Conservation (phyloP, 208 protist species). For the Trypanosoma melophagium region DNA sequence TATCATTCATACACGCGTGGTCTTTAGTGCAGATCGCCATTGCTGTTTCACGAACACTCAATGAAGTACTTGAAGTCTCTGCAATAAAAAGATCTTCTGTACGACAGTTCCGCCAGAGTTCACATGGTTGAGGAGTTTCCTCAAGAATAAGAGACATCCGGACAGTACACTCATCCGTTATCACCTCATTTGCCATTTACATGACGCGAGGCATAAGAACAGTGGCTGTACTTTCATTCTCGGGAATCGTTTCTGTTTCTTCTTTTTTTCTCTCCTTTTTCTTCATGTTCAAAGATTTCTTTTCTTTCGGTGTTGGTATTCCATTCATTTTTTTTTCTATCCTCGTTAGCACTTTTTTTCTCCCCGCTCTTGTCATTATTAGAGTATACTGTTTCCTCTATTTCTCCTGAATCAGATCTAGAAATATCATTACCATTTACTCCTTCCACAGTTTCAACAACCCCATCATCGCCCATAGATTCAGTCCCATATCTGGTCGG, state of each 20-base stretch:
- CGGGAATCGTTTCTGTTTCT: not conserved
- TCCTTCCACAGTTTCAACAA: no score
- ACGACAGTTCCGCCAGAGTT: slow-evolving; percentile 1
- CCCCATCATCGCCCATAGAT: no score
- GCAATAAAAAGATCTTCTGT: not conserved
- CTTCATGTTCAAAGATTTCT: not conserved
- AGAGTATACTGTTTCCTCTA: not conserved
- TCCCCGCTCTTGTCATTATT: not conserved
- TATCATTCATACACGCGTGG: no score
- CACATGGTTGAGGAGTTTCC: slow-evolving; percentile 7
- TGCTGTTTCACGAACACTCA: no score
- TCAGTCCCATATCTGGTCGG: no score
- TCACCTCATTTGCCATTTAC: not conserved
- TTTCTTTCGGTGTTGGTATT: not conserved
- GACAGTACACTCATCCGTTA: not conserved
- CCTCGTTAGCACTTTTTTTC: not conserved
- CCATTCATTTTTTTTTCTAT: not conserved
- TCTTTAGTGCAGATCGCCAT: no score
- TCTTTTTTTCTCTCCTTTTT: not conserved
- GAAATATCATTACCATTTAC: no score
- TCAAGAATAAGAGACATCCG: slow-evolving; percentile 5
- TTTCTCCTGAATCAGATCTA: not conserved
- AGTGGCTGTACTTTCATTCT: not conserved
- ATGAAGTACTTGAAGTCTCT: no score
- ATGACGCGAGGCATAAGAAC: not conserved